Percentiles rank a stretch among this genome's conserved stretches.
Evolutionary conservation across 768 basidiomycete species (phyloP).

Genomic region (Boletellus ananiceps): DNA sequence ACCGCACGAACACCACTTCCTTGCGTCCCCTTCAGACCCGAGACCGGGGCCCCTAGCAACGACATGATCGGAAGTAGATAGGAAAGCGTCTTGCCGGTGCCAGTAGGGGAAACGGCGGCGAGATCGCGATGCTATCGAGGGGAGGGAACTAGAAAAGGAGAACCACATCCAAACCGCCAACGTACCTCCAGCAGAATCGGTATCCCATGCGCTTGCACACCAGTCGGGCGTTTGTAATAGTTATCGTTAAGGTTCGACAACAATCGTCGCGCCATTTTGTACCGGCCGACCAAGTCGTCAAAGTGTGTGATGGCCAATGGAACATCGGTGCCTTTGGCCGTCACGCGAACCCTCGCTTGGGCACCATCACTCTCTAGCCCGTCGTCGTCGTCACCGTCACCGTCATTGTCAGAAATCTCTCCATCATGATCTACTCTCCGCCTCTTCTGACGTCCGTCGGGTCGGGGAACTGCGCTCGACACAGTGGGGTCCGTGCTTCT

Average conservation of each 20-base stretch:
- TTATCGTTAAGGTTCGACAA: constrained; percentile 58
- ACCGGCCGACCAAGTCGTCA: constrained; percentile 51
- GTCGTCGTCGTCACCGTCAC: constrained; percentile 19
- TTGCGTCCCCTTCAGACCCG: constrained; percentile 40
- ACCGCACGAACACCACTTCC: constrained; percentile 70
- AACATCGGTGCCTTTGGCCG: constrained; percentile 66
- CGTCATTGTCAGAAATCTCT: constrained; percentile 9
- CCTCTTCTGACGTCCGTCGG: constrained; percentile 23
- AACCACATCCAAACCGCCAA: constrained; percentile 1
- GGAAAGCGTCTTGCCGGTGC: constrained; percentile 93
- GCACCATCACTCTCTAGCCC: constrained; percentile 19
- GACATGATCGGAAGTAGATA: constrained; percentile 84
- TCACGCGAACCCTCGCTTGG: constrained; percentile 58
- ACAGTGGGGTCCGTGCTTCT: constrained; percentile 13
- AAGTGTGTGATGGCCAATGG: constrained; percentile 60
- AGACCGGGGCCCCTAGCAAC: constrained; percentile 49
- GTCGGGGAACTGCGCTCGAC: constrained; percentile 9
- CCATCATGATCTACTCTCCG: constrained; percentile 26
- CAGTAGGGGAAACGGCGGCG: constrained; percentile 93
- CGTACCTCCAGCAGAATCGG: constrained; percentile 77
- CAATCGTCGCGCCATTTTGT: constrained; percentile 54
- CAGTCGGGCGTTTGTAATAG: constrained; percentile 67
- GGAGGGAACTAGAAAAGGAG: background rate
- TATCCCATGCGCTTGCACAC: constrained; percentile 74
- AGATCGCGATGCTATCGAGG: constrained; percentile 67